Conservation (phyloP, 768 basidiomycete species). For the Cystobasidiopsis lactophilus region DNA sequence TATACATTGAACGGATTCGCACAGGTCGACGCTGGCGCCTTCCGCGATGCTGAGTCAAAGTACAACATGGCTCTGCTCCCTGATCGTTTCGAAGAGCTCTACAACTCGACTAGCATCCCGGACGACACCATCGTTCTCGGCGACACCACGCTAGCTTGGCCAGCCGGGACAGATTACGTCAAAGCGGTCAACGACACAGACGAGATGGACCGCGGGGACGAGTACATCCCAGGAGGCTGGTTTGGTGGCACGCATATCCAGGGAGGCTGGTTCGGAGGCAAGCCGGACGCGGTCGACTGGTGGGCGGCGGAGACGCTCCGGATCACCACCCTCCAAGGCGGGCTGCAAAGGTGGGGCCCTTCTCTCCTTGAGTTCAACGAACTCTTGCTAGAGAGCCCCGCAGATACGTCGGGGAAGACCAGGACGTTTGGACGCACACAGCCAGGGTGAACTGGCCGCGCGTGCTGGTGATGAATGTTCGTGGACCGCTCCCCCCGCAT, state of each 20-base stretch:
- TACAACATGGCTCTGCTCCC: slow-evolving; percentile 11
- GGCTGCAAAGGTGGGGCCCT: slow-evolving; percentile 2
- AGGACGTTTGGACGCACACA: slow-evolving; percentile 16
- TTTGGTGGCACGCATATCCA: slow-evolving; percentile 14
- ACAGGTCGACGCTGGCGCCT: slow-evolving; percentile 16
- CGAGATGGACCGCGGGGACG: slow-evolving; percentile 12
- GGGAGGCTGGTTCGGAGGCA: slow-evolving; percentile 19
- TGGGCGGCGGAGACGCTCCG: slow-evolving; percentile 14
- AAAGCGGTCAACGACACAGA: slow-evolving; percentile 1
- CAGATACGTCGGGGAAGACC: slow-evolving; percentile 16
- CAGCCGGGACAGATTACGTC: slow-evolving; percentile 4
- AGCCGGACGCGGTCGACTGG: slow-evolving; percentile 11
- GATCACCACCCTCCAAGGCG: slow-evolving; percentile 13
- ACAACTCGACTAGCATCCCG: background rate
- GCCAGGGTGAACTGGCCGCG: slow-evolving; percentile 15
- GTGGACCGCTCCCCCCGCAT: too few relatives aligned
- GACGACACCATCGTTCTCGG: slow-evolving; percentile 16
- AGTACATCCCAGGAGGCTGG: too few relatives aligned
- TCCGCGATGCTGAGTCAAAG: slow-evolving; percentile 8
- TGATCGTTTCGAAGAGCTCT: slow-evolving; percentile 8
- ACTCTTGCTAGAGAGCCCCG: background rate
- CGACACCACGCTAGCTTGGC: slow-evolving; percentile 8
- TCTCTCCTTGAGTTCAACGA: too few relatives aligned
- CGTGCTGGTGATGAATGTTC: slow-evolving; percentile 14
- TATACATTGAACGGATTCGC: accelerated